Percentiles rank a stretch among this genome's conserved stretches.
Conservation (phyloP, 2,329 filamentous ascomycete species). For the Colletotrichum sp. region DNA sequence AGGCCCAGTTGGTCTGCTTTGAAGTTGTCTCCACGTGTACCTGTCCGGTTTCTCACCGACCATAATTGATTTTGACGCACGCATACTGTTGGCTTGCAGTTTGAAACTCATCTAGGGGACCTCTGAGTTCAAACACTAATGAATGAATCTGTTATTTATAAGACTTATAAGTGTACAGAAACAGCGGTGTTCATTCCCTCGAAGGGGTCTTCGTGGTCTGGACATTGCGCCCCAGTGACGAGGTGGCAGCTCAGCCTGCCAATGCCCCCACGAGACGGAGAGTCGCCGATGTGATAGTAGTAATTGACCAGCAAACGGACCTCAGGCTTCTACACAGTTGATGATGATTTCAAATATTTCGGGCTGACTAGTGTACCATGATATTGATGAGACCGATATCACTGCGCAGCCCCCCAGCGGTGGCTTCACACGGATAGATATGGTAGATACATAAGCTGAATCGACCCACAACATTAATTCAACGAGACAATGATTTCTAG, state of each 20-base stretch:
- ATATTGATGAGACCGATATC: neutral
- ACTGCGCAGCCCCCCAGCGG: neutral
- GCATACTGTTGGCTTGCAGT: neutral
- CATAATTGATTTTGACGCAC: neutral
- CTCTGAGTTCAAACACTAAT: neutral
- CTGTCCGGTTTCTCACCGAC: neutral
- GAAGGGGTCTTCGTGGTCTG: neutral
- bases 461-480: accelerated
- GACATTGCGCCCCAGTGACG: neutral
- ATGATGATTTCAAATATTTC: neutral
- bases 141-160: neutral
- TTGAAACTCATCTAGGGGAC: accelerated
- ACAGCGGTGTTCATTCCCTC: too few species aligned
- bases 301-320: too few species aligned
- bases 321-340: neutral
- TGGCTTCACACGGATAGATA: neutral
- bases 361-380: neutral
- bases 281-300: neutral
- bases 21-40: accelerated
- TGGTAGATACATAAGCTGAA: neutral
- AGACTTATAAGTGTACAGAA: neutral
- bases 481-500: neutral
- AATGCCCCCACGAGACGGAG: neutral
- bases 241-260: neutral
- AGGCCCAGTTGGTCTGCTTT: neutral